Base-by-base conservation (phyloP, 495 filamentous ascomycete genomes). In the Xylaria longipes region DNA sequence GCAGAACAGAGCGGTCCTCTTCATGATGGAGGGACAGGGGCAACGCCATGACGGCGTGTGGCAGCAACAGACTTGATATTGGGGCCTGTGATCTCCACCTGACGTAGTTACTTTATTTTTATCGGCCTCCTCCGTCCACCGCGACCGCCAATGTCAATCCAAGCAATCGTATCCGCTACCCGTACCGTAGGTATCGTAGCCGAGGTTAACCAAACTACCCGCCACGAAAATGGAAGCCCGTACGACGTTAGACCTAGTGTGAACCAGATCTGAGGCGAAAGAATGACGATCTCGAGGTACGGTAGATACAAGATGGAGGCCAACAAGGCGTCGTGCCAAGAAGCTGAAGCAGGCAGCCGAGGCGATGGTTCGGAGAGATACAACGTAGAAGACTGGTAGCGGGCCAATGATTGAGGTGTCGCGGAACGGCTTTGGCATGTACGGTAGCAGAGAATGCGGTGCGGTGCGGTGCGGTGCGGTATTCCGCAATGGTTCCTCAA, bases 1-100 rank as follows among this genome's bases (percentile, higher is more conserved):
- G 70, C 65, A 79, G 68, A 68, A 79, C 54, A 31, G 77, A 79
- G 20, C 71, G 77, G 69, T 79, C 76, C 35, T 78, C 77, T 37
- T 79, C 77, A 61, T 79, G 73, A 54, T 79, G 75, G 56, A 79
- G 71, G 69, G 71, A 79, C 29, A 79, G 63, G 3, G 77, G 77
- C 43, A 79, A 39, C 31, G 77, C 75, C 77, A 79, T 79, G 72
- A 68, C 74, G 65, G 45, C 17, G 29, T n/a, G 64, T 62, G 62
- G 66, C 46, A 58, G 58, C 2, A 37, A 61, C 61, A 73, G 73
- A 25, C 29, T 56, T 52, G 37, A 29, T 66, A 65, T 61, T 69
- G 37, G 64, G 64, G 45, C 46, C 46, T 56, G 25, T 46, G 5
- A 57, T 71, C 35, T 52, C 58, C 14, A 29, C 57, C 31, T 8